A percentile compares a stretch with the other conserved stretches of the same genome.
phyloP scores from a whole-genome alignment of 164 flowering plant species.

The Vitis vinifera region DNA sequence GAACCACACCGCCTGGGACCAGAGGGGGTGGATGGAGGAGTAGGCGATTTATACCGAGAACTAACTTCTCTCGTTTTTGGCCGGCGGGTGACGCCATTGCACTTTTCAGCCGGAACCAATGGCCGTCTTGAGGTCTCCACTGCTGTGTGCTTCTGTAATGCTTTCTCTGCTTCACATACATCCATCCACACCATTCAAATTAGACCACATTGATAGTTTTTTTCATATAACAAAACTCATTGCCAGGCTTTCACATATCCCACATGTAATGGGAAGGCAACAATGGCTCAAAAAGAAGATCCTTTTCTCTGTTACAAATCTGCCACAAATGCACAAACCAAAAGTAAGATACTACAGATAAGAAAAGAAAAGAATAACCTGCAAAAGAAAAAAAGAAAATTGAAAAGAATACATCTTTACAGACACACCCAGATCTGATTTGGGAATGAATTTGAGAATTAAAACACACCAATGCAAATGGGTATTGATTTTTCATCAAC shows the following conservation, averaged over 20 bases:
- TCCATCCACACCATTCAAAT: slow-evolving; percentile 74
- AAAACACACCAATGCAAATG: slow-evolving; percentile 23
- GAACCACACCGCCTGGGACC: slow-evolving; percentile 61
- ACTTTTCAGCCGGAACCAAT: slow-evolving; percentile 48
- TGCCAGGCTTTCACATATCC: slow-evolving; percentile 25
- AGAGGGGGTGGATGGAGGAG: slow-evolving; percentile 37
- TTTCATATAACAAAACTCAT: slow-evolving; percentile 24
- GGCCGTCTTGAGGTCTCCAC: slow-evolving; percentile 56
- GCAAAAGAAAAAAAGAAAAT: slow-evolving; percentile 16
- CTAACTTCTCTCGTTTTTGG: slow-evolving; percentile 37
- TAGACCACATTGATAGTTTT: slow-evolving; percentile 57
- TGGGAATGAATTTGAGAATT: slow-evolving; percentile 18
- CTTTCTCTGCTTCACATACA: slow-evolving; percentile 51
- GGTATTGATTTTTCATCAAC: slow-evolving; percentile 22
- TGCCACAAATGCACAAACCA: slow-evolving; percentile 35
- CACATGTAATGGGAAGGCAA: slow-evolving; percentile 21
- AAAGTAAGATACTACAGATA: slow-evolving; percentile 27
- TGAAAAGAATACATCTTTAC: slow-evolving; percentile 43
- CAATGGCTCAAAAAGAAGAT: slow-evolving; percentile 31
- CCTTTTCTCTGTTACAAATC: slow-evolving; percentile 50
- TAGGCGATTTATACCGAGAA: slow-evolving; percentile 74
- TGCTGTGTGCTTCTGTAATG: slow-evolving; percentile 35
- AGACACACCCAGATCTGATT: slow-evolving; percentile 41
- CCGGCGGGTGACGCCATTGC: slow-evolving; percentile 35
- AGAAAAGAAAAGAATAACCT: slow-evolving; percentile 15